Percentiles rank a stretch among this genome's conserved stretches.
phyloP scores from a whole-genome alignment of 176 grass and related monocot species.

The Oryza glumipatula region DNA sequence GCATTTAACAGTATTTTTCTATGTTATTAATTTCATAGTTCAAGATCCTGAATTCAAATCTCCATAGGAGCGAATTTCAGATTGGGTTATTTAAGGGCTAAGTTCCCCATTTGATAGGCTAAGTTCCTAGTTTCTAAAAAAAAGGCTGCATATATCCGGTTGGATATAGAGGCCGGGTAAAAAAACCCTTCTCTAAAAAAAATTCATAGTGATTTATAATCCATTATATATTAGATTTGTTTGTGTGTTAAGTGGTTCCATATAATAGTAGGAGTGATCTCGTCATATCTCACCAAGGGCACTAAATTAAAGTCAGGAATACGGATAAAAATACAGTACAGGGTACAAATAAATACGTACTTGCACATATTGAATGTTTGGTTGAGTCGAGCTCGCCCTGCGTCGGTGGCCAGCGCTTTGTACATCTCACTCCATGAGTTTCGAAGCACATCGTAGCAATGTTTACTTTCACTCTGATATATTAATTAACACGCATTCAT shows the following conservation, averaged over 20 bases:
- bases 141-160: too few relatives aligned
- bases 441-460: slow-evolving; percentile 54
- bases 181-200: too few relatives aligned
- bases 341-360: neutral
- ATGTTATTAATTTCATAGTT: too few relatives aligned
- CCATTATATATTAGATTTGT: too few relatives aligned
- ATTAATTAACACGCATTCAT: neutral
- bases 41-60: too few relatives aligned
- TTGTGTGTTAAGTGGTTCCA: neutral
- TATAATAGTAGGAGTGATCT: neutral
- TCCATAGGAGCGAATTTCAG: too few relatives aligned
- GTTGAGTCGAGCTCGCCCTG: slow-evolving; percentile 32
- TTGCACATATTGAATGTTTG: slow-evolving; percentile 56
- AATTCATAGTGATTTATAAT: too few relatives aligned
- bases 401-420: neutral
- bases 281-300: neutral
- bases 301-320: neutral
- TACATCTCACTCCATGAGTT: slow-evolving; percentile 49
- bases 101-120: too few relatives aligned
- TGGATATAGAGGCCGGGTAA: too few relatives aligned
- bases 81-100: too few relatives aligned
- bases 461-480: slow-evolving; percentile 53
- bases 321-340: neutral
- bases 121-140: too few relatives aligned
- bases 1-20: too few relatives aligned